These are phyloP conservation scores for Persicaria tinctoria DNA, from an alignment of 148 eudicot genomes.

Conservation along the genomic window DNA sequence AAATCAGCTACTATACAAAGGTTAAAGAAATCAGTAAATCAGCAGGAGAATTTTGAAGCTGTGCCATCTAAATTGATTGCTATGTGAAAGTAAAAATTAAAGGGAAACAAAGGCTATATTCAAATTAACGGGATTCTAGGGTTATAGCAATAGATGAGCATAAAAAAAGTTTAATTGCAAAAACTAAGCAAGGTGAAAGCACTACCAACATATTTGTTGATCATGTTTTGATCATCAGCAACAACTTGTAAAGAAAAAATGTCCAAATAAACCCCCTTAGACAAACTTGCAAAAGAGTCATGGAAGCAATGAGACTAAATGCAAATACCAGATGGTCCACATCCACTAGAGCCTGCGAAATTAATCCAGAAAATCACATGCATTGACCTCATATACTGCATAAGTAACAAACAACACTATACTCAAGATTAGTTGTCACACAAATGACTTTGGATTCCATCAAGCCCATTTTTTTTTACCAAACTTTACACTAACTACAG, in stretches of 20 bases:
- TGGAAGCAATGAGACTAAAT: not conserved
- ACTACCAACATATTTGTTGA: conserved; percentile 44
- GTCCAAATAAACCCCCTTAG: not conserved
- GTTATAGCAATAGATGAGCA: not conserved
- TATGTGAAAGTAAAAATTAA: too few species aligned
- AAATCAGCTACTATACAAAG: too few species aligned
- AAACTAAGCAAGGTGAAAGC: not conserved
- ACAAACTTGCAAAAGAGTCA: not conserved
- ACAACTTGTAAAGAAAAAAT: conserved; percentile 50
- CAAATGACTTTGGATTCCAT: too few species aligned
- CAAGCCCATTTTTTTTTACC: not conserved
- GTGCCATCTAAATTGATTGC: too few species aligned
- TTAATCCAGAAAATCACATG: not conserved
- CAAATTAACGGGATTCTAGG: too few species aligned
- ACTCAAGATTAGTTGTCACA: too few species aligned
- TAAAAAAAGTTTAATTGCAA: not conserved
- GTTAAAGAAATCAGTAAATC: too few species aligned
- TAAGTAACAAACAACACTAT: too few species aligned
- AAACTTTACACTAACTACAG: not conserved
- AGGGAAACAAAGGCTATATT: too few species aligned
- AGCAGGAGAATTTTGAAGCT: too few species aligned
- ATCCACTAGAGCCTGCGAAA: not conserved
- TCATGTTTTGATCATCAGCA: conserved; percentile 46
- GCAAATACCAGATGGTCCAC: not conserved
- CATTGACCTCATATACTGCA: too few species aligned